Conservation (phyloP, 345 rosid genomes). For the Lepidium sativum region DNA sequence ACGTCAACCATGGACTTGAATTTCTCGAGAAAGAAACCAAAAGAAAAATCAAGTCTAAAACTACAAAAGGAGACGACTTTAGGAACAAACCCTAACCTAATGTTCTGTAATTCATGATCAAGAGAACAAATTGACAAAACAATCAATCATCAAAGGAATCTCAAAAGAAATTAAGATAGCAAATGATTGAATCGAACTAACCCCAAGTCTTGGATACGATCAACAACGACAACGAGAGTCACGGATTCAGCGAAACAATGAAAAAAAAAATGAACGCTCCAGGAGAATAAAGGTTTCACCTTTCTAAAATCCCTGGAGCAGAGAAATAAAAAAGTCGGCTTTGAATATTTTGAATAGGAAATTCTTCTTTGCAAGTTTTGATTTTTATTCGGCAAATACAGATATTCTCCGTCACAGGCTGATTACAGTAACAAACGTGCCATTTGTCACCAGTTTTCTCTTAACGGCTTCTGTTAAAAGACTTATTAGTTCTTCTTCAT, state of each 20-base stretch:
- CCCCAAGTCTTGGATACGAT: constrained; percentile 4
- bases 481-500: background rate
- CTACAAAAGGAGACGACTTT: no score
- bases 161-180: background rate
- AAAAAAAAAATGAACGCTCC: constrained; percentile 4
- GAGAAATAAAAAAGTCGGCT: background rate
- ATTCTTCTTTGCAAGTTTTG: background rate
- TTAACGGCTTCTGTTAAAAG: background rate
- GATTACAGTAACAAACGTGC: constrained; percentile 6
- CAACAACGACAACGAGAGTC: constrained; percentile 10
- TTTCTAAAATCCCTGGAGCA: constrained; percentile 15
- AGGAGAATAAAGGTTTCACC: constrained; percentile 11
- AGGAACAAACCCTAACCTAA: constrained; percentile 11
- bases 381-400: background rate
- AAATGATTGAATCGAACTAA: constrained; percentile 7
- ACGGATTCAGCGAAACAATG: background rate
- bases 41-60: background rate
- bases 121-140: background rate
- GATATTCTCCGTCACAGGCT: constrained; percentile 8
- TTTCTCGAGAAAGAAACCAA: background rate
- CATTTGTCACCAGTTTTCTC: background rate
- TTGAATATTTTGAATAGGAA: constrained; percentile 8
- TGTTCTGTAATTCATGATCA: background rate
- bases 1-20: background rate
- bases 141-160: constrained; percentile 7